phyloP scores from a whole-genome alignment of 1,284 basidiomycete species.

The Irpex sp. region DNA sequence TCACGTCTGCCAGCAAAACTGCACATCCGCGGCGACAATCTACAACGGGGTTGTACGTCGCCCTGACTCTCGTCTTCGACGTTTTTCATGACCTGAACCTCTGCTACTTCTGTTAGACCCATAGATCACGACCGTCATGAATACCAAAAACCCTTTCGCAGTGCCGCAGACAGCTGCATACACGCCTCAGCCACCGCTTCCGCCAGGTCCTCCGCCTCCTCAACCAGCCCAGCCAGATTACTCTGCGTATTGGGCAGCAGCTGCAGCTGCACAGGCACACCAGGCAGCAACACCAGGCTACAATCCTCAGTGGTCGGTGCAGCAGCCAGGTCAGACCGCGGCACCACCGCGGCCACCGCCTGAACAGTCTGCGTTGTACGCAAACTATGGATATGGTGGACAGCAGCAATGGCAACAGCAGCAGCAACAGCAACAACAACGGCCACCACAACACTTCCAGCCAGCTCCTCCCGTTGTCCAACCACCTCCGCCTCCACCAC shows the following conservation, averaged over 20 bases:
- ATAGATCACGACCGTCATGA: conserved; percentile 40
- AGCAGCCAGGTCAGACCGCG: conserved; percentile 44
- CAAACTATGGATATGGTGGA: conserved; percentile 80
- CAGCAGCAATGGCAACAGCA: conserved; percentile 57
- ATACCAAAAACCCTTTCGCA: conserved; percentile 73
- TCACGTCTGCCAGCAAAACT: background rate
- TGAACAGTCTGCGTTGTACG: conserved; percentile 75
- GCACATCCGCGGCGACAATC: background rate
- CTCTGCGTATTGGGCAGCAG: conserved; percentile 69
- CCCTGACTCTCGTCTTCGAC: background rate
- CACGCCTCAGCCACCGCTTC: conserved; percentile 68
- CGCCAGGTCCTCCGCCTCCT: conserved; percentile 73
- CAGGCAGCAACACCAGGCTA: conserved; percentile 42
- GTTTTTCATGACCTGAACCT: conserved; percentile 6
- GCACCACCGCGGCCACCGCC: conserved; percentile 54
- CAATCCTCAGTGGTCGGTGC: conserved; percentile 61
- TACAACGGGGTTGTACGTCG: background rate
- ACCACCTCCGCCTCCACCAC: conserved; percentile 50
- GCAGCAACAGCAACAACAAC: conserved; percentile 56
- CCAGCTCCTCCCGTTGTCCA: conserved; percentile 49
- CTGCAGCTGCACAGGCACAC: conserved; percentile 41
- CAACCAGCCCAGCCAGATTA: conserved; percentile 69
- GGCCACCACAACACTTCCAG: conserved; percentile 47
- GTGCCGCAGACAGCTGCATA: conserved; percentile 59
- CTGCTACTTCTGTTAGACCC: conserved; percentile 2